A percentile compares a stretch with the other conserved stretches of the same genome.
Evolutionary conservation across 371 early-diverging fungal species (phyloP).

Genomic region (Mucor irregularis): DNA sequence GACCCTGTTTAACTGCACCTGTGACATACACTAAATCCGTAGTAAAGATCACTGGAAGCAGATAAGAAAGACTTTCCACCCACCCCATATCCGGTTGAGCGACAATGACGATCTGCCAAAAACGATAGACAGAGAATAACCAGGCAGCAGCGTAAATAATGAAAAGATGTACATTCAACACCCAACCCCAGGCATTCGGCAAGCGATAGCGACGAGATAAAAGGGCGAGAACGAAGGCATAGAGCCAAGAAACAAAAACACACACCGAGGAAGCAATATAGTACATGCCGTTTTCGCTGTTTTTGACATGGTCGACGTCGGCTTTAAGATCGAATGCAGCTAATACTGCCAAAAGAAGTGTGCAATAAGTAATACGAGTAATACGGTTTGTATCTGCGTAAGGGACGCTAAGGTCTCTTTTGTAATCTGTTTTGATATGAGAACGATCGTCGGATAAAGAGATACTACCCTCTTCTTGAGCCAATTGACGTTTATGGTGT

Average conservation of each 20-base stretch:
- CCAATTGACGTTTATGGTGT: slow-evolving; percentile 3
- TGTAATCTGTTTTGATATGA: background rate
- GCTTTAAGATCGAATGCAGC: slow-evolving; percentile 7
- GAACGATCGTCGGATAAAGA: background rate
- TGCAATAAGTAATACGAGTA: slow-evolving; percentile 17
- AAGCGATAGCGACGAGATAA: slow-evolving; percentile 15
- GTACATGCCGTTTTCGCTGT: background rate
- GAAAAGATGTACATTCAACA: slow-evolving; percentile 27
- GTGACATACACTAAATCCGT: slow-evolving; percentile 17
- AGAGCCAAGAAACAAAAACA: slow-evolving; percentile 19
- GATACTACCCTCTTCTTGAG: background rate
- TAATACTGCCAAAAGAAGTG: background rate
- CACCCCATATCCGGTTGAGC: background rate
- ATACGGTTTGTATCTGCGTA: slow-evolving; percentile 22
- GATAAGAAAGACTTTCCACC: background rate
- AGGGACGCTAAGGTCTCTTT: slow-evolving; percentile 9
- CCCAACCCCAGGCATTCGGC: slow-evolving; percentile 28
- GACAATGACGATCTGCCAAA: background rate
- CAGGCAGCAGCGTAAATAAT: slow-evolving; percentile 3
- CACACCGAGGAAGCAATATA: background rate
- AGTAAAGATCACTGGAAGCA: background rate
- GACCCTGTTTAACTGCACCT: slow-evolving; percentile 16
- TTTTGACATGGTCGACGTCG: background rate
- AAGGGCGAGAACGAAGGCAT: slow-evolving; percentile 9
- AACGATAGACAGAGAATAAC: background rate